Evolutionary conservation across 1,284 basidiomycete genomes (phyloP), one percentile per base, ranked within the genome.

Genomic region (Marasmius oreades): DNA sequence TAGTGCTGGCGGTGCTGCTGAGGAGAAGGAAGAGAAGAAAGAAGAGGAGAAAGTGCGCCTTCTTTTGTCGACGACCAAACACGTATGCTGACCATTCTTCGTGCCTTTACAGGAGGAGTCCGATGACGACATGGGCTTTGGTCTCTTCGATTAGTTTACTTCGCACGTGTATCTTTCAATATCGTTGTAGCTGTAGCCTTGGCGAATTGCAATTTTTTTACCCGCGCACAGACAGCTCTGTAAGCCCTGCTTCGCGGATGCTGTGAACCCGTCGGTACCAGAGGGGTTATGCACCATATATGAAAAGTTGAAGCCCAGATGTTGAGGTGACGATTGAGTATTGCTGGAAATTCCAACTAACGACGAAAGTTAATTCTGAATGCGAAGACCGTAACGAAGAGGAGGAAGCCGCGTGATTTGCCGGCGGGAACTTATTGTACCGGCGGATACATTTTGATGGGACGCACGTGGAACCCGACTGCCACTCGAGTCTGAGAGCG

Each of bases 121-220:
- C 57, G 90, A 92, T 77, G 90, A 92, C 60, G 90, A 92, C 72
- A 92, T 92, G 90, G 90, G 93, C 80, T 95, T 95, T 77, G 93
- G 93, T 80, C 84, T 95, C 62, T 95, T 95, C 82, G 93, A 95
- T 80, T 95, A 88, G 84, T 28, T 33, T 33, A 10, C 20, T 16
- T 24, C 10, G 22, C 28, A 26, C 24, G n/a, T 50, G 47, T 50
- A 50, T 31, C 47, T 33, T 31, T 33, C 47, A 26, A 14, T 50
- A 18, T 26, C 26, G 26, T 50, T 50, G 47, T 50, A 50, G 47
- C 47, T 50, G 14, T 50, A 50, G 16, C 12, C 47, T 16, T 16
- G 16, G 39, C 39, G n/a, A 50, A 50, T 50, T 12, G 26, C 16
- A 33, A 10, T 18, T 31, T 4, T 50, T 18, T 50, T 16, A 31